These are phyloP conservation scores for Aureobasidium namibiae DNA, from an alignment of 2,329 filamentous ascomycete species.

Conservation along the genomic window DNA sequence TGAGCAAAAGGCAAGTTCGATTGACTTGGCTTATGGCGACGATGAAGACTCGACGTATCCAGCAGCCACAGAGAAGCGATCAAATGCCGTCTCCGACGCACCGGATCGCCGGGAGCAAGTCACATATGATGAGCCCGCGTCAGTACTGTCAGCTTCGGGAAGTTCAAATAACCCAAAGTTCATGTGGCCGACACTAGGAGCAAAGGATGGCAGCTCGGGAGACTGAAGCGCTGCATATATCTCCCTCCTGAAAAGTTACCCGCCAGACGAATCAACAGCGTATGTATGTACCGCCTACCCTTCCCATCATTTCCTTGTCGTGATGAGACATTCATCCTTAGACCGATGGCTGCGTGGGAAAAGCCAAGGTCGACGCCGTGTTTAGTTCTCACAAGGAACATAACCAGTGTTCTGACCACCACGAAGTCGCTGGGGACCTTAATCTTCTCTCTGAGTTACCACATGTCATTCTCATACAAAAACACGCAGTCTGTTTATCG, in stretches of 20 bases:
- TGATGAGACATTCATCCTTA: constrained; percentile 36
- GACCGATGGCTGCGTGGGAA: constrained; percentile 23
- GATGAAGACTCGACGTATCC: background rate
- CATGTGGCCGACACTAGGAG: constrained; percentile 8
- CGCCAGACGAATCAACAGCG: background rate
- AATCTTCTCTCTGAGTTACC: constrained; percentile 21
- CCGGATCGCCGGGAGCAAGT: background rate
- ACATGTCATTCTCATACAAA: background rate
- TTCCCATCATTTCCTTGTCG: background rate
- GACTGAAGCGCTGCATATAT: background rate
- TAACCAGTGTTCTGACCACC: constrained; percentile 13
- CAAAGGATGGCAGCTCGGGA: background rate
- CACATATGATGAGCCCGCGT: background rate
- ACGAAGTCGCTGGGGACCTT: constrained; percentile 15
- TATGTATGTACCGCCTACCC: background rate
- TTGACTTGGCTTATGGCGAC: constrained; percentile 41
- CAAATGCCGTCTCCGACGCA: background rate
- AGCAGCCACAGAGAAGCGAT: background rate
- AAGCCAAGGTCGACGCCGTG: constrained; percentile 7
- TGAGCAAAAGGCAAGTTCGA: constrained; percentile 28
- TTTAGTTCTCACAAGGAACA: background rate
- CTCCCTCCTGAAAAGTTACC: background rate
- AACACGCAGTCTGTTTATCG: background rate
- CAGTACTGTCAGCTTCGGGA: background rate
- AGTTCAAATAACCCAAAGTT: background rate